Percentiles rank a stretch among this genome's conserved stretches.
These are phyloP conservation scores for Acanthamoeba quina DNA, from an alignment of 208 protist species.

Conservation along the genomic window DNA sequence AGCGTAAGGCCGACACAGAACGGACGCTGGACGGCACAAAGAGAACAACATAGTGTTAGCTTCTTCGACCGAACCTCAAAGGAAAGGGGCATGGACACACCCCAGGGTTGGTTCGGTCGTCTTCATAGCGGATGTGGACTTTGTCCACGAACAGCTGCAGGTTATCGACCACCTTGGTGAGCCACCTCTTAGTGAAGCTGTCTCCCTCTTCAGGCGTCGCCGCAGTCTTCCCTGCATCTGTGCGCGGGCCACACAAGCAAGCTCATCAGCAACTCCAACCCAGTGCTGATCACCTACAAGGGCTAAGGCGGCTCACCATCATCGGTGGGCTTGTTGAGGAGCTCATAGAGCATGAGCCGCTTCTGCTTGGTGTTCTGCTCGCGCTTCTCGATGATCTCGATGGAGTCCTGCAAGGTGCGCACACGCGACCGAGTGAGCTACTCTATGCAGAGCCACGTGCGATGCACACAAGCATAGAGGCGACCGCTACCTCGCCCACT, in stretches of 20 bases:
- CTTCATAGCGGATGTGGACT: conserved; percentile 68
- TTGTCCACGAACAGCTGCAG: conserved; percentile 69
- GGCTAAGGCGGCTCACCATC: not conserved
- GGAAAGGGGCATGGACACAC: not conserved
- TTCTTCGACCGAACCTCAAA: not conserved
- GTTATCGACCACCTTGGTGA: conserved; percentile 67
- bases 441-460: not conserved
- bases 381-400: conserved; percentile 45
- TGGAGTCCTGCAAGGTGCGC: conserved; percentile 2
- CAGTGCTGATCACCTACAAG: not conserved
- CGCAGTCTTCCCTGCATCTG: not conserved
- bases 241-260: too few relatives aligned
- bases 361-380: conserved; percentile 68
- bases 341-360: conserved; percentile 43
- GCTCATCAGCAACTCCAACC: not conserved
- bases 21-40: not conserved
- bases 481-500: not conserved
- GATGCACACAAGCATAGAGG: not conserved
- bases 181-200: conserved; percentile 36
- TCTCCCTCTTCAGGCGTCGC: conserved; percentile 13
- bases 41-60: not conserved
- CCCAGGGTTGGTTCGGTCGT: conserved; percentile 51
- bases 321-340: conserved; percentile 57
- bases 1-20: conserved; percentile 49
- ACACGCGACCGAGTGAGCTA: not conserved